Evolutionary conservation across 2,329 filamentous ascomycete species (phyloP), one percentile per base, ranked within the genome.

Genomic region (Diaporthe aspalathi): DNA sequence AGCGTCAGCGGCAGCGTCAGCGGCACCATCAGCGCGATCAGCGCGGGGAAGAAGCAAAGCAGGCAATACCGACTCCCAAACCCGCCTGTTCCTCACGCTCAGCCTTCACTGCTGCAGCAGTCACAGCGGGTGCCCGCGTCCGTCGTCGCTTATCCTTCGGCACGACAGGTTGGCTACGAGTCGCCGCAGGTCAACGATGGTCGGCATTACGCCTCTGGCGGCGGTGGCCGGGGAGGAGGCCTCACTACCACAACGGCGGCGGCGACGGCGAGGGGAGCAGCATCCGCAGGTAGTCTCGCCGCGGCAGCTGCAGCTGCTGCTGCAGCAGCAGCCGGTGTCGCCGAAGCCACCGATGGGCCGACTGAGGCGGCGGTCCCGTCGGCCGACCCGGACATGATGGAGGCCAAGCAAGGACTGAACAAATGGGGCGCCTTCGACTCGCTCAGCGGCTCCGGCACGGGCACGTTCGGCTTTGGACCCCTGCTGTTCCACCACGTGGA

Each of bases 361-460:
- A 40, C 35, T 43, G 66, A 68, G 16, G 24, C 66, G 43, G 47
- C 53, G 38, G 62, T 40, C 27, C 68, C 68, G 24, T 45, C 67
- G n/a, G 27, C 40, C n/a, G 60, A 60, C 20, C 70, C 66, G 35
- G 67, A 70, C 5, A 22, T 29, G n/a, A 35, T 71, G 50, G 49
- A 63, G 2, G 53, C 69, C n/a, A 68, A 53, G 24, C 62, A 63
- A 27, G 65, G 67, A 47, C 66, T 70, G 17, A 54, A 69, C 60
- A 67, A 72, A 47, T 72, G 70, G 70, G 66, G 66, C 40, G 72
- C 66, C 38, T 67, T 63, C 70, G 53, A 63, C 35, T 62, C 29
- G 16, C n/a, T 27, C 53, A 50, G 60, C 60, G 52, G 50, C 45
- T 40, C 54, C n/a, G 60, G 68, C 29, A 60, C 57, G n/a, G 65